Conservation (phyloP, 148 eudicot species). For the Chenopodium album region DNA sequence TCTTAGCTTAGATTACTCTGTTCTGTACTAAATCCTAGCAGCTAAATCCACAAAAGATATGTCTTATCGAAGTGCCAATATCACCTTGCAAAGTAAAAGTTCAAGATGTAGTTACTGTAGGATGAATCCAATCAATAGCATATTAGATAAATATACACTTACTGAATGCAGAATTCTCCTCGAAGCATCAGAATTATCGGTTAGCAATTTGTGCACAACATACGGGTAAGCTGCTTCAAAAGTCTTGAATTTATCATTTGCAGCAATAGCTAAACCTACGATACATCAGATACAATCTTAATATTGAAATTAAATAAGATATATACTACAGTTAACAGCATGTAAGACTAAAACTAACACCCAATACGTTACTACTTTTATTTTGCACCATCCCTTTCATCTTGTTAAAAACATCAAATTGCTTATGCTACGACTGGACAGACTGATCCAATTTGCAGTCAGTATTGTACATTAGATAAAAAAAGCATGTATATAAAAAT, state of each 20-base stretch:
- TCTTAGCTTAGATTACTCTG: too few relatives aligned
- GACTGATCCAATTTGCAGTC: too few relatives aligned
- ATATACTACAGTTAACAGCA: neutral
- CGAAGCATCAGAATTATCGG: constrained; percentile 78
- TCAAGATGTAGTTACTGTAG: neutral
- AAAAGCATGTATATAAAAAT: too few relatives aligned
- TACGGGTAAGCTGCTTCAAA: constrained; percentile 96
- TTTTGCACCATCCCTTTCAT: too few relatives aligned
- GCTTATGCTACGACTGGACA: too few relatives aligned
- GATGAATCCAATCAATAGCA: neutral
- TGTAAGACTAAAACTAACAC: neutral
- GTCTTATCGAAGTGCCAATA: neutral
- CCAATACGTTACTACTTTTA: neutral
- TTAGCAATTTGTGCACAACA: constrained; percentile 89
- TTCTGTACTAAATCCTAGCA: neutral
- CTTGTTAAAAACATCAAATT: too few relatives aligned
- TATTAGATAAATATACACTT: constrained; percentile 20
- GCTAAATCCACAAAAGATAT: too few relatives aligned
- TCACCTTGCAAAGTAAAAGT: neutral
- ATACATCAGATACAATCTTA: constrained; percentile 1
- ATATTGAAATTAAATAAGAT: neutral
- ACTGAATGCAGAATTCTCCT: constrained; percentile 84
- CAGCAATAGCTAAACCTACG: constrained; percentile 87
- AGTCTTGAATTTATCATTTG: constrained; percentile 79
- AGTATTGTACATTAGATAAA: too few relatives aligned